Conservation (phyloP, 129 eudicot species). For the Flaveria robusta region DNA sequence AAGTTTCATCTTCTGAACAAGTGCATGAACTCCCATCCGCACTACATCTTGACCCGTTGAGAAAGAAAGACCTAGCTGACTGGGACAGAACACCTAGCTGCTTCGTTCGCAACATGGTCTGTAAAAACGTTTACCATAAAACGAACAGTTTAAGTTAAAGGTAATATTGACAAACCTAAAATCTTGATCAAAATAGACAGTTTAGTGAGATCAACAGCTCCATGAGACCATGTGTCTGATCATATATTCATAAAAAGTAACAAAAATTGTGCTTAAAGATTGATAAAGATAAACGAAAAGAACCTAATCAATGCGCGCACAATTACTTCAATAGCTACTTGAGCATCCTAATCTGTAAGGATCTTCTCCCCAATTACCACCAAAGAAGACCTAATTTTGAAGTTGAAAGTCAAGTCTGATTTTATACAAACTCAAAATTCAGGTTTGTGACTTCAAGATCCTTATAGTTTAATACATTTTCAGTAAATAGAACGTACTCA, state of each 20-base stretch:
- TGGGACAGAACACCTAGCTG: conserved; percentile 81
- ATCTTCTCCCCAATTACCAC: neutral
- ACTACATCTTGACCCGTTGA: conserved; percentile 79
- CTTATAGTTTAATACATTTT: conserved; percentile 1
- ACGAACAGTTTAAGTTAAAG: neutral
- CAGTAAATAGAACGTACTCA: neutral
- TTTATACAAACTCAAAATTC: neutral
- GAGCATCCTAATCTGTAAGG: too few relatives aligned
- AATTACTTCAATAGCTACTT: too few relatives aligned
- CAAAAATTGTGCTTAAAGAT: neutral
- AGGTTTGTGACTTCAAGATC: conserved; percentile 1
- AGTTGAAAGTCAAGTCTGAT: neutral
- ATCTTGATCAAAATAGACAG: neutral
- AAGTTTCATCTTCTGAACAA: conserved; percentile 83
- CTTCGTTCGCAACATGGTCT: conserved; percentile 91
- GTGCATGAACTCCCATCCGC: conserved; percentile 95
- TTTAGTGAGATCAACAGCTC: neutral
- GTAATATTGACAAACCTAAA: neutral
- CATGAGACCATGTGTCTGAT: neutral
- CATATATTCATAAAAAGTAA: neutral
- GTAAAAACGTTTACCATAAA: conserved; percentile 24
- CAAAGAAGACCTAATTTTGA: conserved; percentile 8
- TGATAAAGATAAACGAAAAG: too few relatives aligned
- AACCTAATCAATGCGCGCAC: too few relatives aligned
- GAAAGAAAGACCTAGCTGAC: conserved; percentile 84